Base-by-base conservation (phyloP, 768 basidiomycete genomes). In the Suillus bovinus region DNA sequence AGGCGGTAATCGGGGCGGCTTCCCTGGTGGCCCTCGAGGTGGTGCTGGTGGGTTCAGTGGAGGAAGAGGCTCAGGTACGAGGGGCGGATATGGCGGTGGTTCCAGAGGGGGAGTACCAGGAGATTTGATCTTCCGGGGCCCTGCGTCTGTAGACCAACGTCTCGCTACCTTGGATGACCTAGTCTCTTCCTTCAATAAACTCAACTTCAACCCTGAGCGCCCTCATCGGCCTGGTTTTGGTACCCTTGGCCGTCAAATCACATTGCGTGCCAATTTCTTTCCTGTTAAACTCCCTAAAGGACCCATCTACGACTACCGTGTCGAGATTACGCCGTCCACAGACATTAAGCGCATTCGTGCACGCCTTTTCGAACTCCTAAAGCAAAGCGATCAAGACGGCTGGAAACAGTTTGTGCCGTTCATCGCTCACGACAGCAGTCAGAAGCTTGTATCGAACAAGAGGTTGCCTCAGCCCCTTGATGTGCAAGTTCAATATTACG, bases 241-340 rank as follows among this genome's bases (percentile, higher is more conserved):
- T 20, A 78, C 72, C 1, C 63, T 67, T 8, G 83, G 84, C 11
- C 71, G 56, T 8, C 2, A 67, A 24, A 75, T 80, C 61, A 77
- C 74, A 29, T 69, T 85, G 8, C 80, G 84, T 1, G 71, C 82
- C 39, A 84, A 84, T 62, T 83, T 84, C 67, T 84, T 85, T 66
- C 63, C 82, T 0, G 68, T 83, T 60, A 73, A 68, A 24, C 73
- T 83, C 38, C 75, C 79, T 0, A 77, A 76, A 59, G 74, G 71
- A 0, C 65, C 75, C 22, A 61, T 85, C 3, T 77, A 77, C 59
- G 83, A 85, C 63, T 84, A 84, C 63, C 76, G 77, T 36, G 72
- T 82, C 61, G 66, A 72, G 0, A 67, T 82, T 9, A 56, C 69
- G 2, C 82, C 81, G 20, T 68, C 49, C n/a, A 74, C 73, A 0